Evolutionary conservation across 768 basidiomycete genomes (phyloP), one percentile per base, ranked within the genome.

Genomic region (Termitomyces sp.): DNA sequence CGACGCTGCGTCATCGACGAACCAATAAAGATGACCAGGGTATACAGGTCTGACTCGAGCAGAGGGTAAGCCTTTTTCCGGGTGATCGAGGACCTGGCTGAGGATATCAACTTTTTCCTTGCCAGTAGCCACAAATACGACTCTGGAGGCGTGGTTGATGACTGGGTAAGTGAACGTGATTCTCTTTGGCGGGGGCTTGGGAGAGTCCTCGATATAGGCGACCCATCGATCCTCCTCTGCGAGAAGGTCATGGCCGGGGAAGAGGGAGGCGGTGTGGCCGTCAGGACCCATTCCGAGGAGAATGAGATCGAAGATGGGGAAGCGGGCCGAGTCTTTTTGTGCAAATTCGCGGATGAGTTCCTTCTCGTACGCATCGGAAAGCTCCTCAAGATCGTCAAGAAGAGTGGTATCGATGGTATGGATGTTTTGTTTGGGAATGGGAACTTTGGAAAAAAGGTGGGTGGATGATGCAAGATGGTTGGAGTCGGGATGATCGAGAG

Each of bases 251-350:
- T 98, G 96, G n/a, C 82, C 90, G 9, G 97, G 97, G 84, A 99
- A 99, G 63, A 99, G 86, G 7, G 92, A 95, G 59, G 90, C 94
- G 41, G 96, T 98, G 78, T 99, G 97, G n/a, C 96, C 96, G 69
- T 98, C 97, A 5, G 91, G 92, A 31, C 97, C 97, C 82, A 95
- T 87, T 48, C 97, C 97, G 51, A 99, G 87, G 43, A 99, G 84
- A 75, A 98, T 90, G 69, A 99, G 85, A 70, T 99, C 97, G 71
- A 99, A 98, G 51, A 97, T 80, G 60, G 97, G 97, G 82, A 98
- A 98, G 59, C 95, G 87, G 17, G 96, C 96, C 5, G 94, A 80
- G 69, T 98, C 93, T 69, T 87, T 91, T 68, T 89, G 86, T 0
- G 95, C 97, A 68, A 99, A 99, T 69, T 90, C 89, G 58, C 71